A percentile compares a stretch with the other conserved stretches of the same genome.
phyloP scores from a whole-genome alignment of 2,329 filamentous ascomycete genomes.

The Aspergillus sp. region DNA sequence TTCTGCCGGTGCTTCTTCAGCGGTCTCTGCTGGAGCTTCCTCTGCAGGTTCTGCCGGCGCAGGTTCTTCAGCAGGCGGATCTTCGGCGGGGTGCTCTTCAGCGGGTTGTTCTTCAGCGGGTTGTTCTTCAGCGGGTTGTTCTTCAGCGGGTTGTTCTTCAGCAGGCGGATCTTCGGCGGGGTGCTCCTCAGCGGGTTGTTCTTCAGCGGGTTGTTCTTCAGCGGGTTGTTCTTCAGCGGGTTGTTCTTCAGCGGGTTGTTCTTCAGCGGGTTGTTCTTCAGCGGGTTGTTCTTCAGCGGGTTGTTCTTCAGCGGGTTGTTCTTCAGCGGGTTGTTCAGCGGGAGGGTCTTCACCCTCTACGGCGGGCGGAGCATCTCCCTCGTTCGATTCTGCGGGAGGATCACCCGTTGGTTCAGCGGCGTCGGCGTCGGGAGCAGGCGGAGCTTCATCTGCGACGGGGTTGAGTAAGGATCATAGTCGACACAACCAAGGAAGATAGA shows the following conservation, averaged over 20 bases:
- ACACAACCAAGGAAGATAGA: too few relatives aligned
- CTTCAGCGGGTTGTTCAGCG: conserved; percentile 13
- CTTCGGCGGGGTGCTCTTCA: not conserved
- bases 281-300: conserved; percentile 6
- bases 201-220: conserved; percentile 3
- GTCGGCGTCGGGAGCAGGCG: conserved; percentile 12
- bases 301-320: conserved; percentile 12
- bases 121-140: conserved; percentile 7
- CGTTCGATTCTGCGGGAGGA: conserved; percentile 15
- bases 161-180: conserved; percentile 8
- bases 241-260: conserved; percentile 1
- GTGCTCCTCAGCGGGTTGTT: conserved; percentile 3
- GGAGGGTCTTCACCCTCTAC: conserved; percentile 6
- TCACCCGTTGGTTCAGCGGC: conserved; percentile 12
- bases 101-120: conserved; percentile 7
- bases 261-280: conserved; percentile 6
- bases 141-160: conserved; percentile 9
- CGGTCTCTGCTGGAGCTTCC: too few relatives aligned
- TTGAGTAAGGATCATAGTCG: too few relatives aligned
- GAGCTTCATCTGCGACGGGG: not conserved
- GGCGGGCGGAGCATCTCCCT: conserved; percentile 13
- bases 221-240: conserved; percentile 11
- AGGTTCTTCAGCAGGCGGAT: conserved; percentile 14
- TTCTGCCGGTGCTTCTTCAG: conserved; percentile 4
- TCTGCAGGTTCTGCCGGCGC: not conserved